phyloP scores from a whole-genome alignment of 2,329 filamentous ascomycete species.

The Phaeosphaeriaceae sp. region DNA sequence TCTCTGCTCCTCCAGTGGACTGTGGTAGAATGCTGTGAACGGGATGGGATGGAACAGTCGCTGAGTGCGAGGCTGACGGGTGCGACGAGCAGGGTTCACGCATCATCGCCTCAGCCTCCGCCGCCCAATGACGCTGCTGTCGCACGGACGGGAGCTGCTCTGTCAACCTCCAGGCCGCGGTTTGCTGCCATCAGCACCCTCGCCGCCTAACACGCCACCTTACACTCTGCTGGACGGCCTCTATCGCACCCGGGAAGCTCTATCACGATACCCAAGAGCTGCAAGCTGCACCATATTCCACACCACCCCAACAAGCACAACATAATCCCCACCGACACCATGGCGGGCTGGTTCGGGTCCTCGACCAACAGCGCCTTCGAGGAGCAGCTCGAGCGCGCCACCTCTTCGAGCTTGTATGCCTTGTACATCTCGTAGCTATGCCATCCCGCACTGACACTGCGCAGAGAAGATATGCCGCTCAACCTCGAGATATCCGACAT shows the following conservation, averaged over 20 bases:
- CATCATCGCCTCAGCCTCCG: constrained; percentile 1
- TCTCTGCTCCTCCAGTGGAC: neutral
- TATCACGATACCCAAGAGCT: neutral
- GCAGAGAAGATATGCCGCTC: constrained; percentile 91
- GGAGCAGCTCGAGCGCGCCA: constrained; percentile 95
- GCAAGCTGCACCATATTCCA: neutral
- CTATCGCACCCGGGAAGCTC: neutral
- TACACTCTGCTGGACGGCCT: neutral
- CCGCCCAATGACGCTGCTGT: constrained; percentile 18
- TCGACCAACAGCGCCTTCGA: constrained; percentile 90
- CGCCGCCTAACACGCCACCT: neutral
- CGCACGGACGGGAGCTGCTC: constrained; percentile 4
- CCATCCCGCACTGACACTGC: constrained; percentile 14
- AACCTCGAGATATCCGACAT: constrained; percentile 98
- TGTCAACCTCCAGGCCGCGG: neutral
- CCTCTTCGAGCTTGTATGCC: constrained; percentile 84
- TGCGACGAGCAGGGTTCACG: constrained; percentile 4
- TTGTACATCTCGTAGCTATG: neutral
- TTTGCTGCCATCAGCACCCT: neutral
- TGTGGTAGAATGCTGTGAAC: neutral
- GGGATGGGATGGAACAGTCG: neutral
- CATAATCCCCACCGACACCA: constrained; percentile 50
- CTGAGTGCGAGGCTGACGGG: neutral
- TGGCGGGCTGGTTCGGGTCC: constrained; percentile 92
- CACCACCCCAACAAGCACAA: neutral